Percentiles rank a stretch among this genome's conserved stretches.
phyloP scores from a whole-genome alignment of 495 filamentous ascomycete genomes.

The Aeminium ludgeri region DNA sequence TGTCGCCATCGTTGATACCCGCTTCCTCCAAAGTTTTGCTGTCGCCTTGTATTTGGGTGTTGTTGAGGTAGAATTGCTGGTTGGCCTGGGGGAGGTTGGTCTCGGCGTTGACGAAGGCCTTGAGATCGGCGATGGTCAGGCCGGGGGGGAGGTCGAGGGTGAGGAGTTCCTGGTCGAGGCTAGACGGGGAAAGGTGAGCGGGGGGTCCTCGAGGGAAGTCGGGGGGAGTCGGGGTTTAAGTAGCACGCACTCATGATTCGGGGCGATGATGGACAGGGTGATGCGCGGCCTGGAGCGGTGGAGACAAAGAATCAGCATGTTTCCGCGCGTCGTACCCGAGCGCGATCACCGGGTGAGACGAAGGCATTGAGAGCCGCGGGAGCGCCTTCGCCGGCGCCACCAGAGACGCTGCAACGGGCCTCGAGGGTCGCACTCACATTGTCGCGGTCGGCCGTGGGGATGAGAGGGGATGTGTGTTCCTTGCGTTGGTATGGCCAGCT shows the following conservation, averaged over 20 bases:
- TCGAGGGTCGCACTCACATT: too few relatives aligned
- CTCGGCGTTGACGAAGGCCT: constrained; percentile 60
- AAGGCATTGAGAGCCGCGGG: too few relatives aligned
- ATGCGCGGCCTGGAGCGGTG: constrained; percentile 42
- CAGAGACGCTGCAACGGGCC: too few relatives aligned
- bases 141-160: constrained; percentile 67
- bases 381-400: too few relatives aligned
- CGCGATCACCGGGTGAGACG: neutral
- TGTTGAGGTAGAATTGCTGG: constrained; percentile 78
- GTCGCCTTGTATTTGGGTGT: constrained; percentile 59
- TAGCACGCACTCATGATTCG: constrained; percentile 44
- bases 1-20: constrained; percentile 75
- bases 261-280: constrained; percentile 68
- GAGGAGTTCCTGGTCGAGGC: constrained; percentile 59
- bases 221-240: too few relatives aligned
- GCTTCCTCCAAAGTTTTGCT: constrained; percentile 62
- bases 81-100: constrained; percentile 38
- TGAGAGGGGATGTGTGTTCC: too few relatives aligned
- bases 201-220: too few relatives aligned
- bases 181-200: too few relatives aligned
- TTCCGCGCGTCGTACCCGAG: too few relatives aligned
- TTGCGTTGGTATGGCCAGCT: too few relatives aligned
- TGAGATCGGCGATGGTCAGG: constrained; percentile 74
- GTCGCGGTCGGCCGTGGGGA: too few relatives aligned
- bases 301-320: constrained; percentile 3